Percentiles rank a stretch among this genome's conserved stretches.
These are phyloP conservation scores for Yarrowia keelungensis DNA, from an alignment of 805 yeast species.

Conservation along the genomic window DNA sequence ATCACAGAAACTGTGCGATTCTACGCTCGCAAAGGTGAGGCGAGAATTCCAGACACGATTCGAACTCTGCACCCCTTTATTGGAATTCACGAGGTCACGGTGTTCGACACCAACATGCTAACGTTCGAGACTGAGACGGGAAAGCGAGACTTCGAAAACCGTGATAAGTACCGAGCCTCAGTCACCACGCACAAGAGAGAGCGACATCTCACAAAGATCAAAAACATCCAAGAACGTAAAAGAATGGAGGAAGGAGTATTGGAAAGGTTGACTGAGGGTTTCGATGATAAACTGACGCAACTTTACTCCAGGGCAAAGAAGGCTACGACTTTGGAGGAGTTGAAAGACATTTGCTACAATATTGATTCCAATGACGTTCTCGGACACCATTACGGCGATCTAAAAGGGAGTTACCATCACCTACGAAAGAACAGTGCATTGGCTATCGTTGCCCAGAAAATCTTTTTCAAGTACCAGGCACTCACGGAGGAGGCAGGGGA, in stretches of 20 bases:
- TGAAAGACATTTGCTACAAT: neutral
- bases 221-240: neutral
- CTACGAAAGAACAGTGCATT: neutral
- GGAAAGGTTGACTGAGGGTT: too few relatives aligned
- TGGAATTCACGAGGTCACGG: neutral
- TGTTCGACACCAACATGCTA: slow-evolving; percentile 5
- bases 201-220: neutral
- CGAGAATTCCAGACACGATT: neutral
- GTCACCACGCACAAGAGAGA: neutral
- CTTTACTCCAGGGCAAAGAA: neutral
- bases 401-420: neutral
- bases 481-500: slow-evolving; percentile 21
- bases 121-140: slow-evolving; percentile 16
- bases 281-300: neutral
- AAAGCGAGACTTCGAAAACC: slow-evolving; percentile 17
- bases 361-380: neutral
- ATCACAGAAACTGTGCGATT: neutral
- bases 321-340: neutral
- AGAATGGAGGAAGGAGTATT: neutral
- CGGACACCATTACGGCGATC: neutral
- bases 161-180: neutral
- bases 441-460: slow-evolving; percentile 9
- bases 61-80: slow-evolving; percentile 23
- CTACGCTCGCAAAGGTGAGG: neutral
- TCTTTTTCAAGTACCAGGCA: slow-evolving; percentile 25